phyloP scores from a whole-genome alignment of 305 asterid species.

The Solanum chacoense region DNA sequence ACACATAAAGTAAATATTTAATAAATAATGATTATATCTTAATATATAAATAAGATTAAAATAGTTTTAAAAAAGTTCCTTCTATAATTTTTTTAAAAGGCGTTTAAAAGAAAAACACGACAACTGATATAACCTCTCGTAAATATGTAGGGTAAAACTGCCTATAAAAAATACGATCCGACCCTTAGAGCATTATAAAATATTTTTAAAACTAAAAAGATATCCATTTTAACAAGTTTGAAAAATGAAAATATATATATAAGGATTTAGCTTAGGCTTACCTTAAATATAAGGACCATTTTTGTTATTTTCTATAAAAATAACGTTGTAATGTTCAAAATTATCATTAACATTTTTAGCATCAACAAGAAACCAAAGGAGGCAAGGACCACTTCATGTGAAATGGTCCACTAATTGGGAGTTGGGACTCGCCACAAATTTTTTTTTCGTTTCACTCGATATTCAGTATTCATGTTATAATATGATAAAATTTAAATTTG shows the following conservation, averaged over 20 bases:
- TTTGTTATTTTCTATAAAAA: not conserved
- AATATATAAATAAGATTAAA: no score
- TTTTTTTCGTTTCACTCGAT: not conserved
- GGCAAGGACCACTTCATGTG: not conserved
- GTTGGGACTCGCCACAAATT: not conserved
- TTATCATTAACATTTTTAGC: not conserved
- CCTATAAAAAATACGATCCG: not conserved
- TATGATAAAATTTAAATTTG: not conserved
- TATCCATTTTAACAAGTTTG: not conserved
- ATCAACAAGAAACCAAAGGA: not conserved
- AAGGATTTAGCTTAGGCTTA: not conserved
- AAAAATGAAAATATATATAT: not conserved
- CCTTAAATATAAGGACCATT: not conserved
- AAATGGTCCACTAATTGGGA: not conserved
- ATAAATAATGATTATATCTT: not conserved
- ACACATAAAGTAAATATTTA: not conserved
- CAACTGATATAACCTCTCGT: not conserved
- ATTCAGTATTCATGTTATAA: fast-evolving
- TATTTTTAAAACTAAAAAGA: not conserved
- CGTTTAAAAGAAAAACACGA: not conserved
- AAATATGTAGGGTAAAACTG: not conserved
- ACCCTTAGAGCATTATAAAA: not conserved
- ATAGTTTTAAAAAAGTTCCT: no score
- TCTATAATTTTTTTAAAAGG: no score
- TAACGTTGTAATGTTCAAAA: not conserved